Conservation (phyloP, 371 early-diverging fungal genomes). For the Gilbertella persicaria region DNA sequence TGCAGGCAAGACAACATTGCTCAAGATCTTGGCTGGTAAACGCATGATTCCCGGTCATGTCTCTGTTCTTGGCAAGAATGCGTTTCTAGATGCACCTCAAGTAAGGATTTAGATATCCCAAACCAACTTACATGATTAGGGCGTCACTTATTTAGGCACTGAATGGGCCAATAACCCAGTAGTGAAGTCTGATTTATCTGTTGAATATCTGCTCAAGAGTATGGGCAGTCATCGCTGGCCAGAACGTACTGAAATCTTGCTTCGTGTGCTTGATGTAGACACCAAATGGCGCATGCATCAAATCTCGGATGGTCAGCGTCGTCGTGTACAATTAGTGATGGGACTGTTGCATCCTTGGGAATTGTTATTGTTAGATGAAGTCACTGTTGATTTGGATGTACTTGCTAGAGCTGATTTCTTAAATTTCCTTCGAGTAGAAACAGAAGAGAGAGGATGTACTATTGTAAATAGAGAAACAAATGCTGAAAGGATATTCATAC, state of each 20-base stretch:
- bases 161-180: conserved; percentile 74
- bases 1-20: conserved; percentile 68
- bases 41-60: conserved; percentile 61
- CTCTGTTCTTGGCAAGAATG: conserved; percentile 60
- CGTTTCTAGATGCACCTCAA: conserved; percentile 65
- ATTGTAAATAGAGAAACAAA: conserved; percentile 41
- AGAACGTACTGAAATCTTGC: conserved; percentile 60
- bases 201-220: conserved; percentile 67
- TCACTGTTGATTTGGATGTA: conserved; percentile 84
- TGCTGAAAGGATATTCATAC: background rate
- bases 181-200: conserved; percentile 64
- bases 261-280: conserved; percentile 73
- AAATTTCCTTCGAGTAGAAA: conserved; percentile 63
- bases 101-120: too few species aligned
- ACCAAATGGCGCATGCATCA: conserved; percentile 74
- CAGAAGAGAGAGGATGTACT: conserved; percentile 64
- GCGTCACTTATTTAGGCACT: conserved; percentile 79
- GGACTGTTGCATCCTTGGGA: conserved; percentile 77
- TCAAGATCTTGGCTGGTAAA: conserved; percentile 71
- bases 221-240: conserved; percentile 68
- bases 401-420: conserved; percentile 72
- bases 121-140: conserved; percentile 25
- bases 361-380: conserved; percentile 77
- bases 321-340: conserved; percentile 76
- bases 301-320: conserved; percentile 71